A percentile compares a stretch with the other conserved stretches of the same genome.
Conservation (phyloP, 2,329 filamentous ascomycete genomes). For the Purpureocillium takamizusanense region DNA sequence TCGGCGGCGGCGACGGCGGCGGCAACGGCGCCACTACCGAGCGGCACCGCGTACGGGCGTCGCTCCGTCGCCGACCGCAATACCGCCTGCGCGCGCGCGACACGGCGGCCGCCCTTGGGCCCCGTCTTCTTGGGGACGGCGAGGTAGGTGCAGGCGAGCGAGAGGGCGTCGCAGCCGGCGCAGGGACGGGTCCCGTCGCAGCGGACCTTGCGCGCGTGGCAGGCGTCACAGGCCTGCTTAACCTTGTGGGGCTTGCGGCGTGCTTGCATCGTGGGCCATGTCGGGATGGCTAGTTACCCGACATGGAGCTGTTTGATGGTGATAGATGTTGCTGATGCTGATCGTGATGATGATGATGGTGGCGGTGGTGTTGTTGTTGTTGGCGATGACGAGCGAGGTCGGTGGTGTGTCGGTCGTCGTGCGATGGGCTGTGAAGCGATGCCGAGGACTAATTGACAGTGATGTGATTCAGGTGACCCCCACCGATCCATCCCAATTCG, state of each 20-base stretch:
- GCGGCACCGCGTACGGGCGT: conserved; percentile 1
- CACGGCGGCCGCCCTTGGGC: conserved; percentile 12
- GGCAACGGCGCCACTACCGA: conserved; percentile 1
- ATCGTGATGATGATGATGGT: too few relatives aligned
- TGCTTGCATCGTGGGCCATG: too few relatives aligned
- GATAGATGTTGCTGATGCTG: too few relatives aligned
- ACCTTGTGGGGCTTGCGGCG: conserved; percentile 8
- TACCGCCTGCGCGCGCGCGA: neutral
- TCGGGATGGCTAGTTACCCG: too few relatives aligned
- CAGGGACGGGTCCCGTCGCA: conserved; percentile 18
- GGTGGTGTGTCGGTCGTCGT: too few relatives aligned
- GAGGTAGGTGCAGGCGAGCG: conserved; percentile 16
- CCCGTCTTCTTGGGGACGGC: conserved; percentile 22
- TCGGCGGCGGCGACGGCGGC: conserved; percentile 1
- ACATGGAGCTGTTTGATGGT: too few relatives aligned
- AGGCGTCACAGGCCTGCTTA: conserved; percentile 20
- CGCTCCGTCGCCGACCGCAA: neutral
- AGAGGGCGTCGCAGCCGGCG: conserved; percentile 12
- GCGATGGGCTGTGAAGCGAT: too few relatives aligned
- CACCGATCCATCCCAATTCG: too few relatives aligned
- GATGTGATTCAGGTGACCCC: too few relatives aligned
- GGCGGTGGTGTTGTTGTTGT: too few relatives aligned
- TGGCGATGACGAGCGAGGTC: too few relatives aligned
- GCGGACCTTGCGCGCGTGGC: conserved; percentile 18
- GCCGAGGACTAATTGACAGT: too few relatives aligned